Conservation (phyloP, 306 rosid species). For the Cyamopsis tetragonoloba region DNA sequence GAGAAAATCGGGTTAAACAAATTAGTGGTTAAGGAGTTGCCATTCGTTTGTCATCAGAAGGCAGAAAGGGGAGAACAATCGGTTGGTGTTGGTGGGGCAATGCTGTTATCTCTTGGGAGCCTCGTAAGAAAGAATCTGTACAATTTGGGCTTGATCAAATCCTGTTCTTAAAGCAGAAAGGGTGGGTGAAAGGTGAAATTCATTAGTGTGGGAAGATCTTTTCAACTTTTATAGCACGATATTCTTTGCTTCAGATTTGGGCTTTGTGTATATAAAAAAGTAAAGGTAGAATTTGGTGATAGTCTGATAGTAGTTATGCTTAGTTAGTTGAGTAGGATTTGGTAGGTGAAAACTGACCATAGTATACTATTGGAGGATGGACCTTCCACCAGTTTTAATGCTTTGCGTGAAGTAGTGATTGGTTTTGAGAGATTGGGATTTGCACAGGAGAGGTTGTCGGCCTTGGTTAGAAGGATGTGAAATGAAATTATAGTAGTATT, state of each 20-base stretch:
- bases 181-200: slow-evolving; percentile 5
- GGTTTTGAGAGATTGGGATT: slow-evolving; percentile 3
- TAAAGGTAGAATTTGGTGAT: slow-evolving; percentile 44
- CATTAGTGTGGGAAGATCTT: slow-evolving; percentile 35
- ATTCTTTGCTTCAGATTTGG: slow-evolving; percentile 75
- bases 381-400: slow-evolving; percentile 32
- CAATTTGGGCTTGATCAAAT: slow-evolving; percentile 88
- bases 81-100: slow-evolving; percentile 87
- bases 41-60: slow-evolving; percentile 44
- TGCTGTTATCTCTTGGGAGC: slow-evolving; percentile 83
- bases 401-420: slow-evolving; percentile 33
- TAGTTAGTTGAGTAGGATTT: slow-evolving; percentile 59
- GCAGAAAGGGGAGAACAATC: slow-evolving; percentile 56
- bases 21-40: slow-evolving; percentile 70
- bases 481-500: slow-evolving; percentile 1
- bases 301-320: slow-evolving; percentile 43
- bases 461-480: slow-evolving; percentile 20
- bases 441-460: slow-evolving; percentile 17
- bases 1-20: slow-evolving; percentile 62
- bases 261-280: slow-evolving; percentile 66
- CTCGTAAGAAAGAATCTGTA: slow-evolving; percentile 84
- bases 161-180: slow-evolving; percentile 53
- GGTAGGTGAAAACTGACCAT: slow-evolving; percentile 40
- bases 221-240: slow-evolving; percentile 36
- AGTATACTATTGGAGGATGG: slow-evolving; percentile 24